These are phyloP conservation scores for Zanthoxylum bungeanum DNA, from an alignment of 345 rosid genomes.

Conservation along the genomic window DNA sequence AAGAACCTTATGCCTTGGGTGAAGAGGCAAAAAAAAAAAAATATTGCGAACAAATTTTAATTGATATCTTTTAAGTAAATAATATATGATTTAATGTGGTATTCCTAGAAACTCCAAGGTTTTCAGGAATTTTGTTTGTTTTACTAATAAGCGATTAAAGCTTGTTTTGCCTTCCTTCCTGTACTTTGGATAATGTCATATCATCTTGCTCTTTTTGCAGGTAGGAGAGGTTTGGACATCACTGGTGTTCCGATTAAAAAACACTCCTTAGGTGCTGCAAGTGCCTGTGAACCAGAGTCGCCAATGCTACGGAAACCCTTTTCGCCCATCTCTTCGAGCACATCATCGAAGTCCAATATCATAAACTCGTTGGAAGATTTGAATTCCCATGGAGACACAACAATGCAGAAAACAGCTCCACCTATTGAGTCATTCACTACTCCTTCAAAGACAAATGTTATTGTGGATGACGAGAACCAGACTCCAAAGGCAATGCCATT, in stretches of 20 bases:
- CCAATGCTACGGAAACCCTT: constrained; percentile 81
- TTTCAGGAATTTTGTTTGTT: background rate
- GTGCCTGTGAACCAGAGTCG: constrained; percentile 49
- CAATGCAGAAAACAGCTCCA: constrained; percentile 29
- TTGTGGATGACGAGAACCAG: constrained; percentile 53
- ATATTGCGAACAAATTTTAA: too few species aligned
- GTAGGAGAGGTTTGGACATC: constrained; percentile 65
- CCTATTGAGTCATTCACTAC: constrained; percentile 38
- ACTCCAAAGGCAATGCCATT: constrained; percentile 61
- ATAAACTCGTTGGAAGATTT: constrained; percentile 28
- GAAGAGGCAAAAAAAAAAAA: background rate
- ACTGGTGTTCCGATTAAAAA: constrained; percentile 61
- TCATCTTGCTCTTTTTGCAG: constrained; percentile 24
- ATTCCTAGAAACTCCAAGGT: background rate
- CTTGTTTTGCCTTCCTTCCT: background rate
- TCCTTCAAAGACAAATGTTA: constrained; percentile 41
- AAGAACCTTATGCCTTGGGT: too few species aligned
- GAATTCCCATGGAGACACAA: constrained; percentile 16
- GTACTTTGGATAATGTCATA: background rate
- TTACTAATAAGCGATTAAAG: background rate
- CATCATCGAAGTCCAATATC: constrained; percentile 48
- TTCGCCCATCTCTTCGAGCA: constrained; percentile 62
- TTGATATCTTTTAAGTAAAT: background rate
- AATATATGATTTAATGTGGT: background rate
- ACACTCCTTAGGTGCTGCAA: constrained; percentile 50